Percentiles rank a stretch among this genome's conserved stretches.
These are phyloP conservation scores for Dactylella cylindrospora DNA, from an alignment of 2,329 filamentous ascomycete species.

Conservation along the genomic window DNA sequence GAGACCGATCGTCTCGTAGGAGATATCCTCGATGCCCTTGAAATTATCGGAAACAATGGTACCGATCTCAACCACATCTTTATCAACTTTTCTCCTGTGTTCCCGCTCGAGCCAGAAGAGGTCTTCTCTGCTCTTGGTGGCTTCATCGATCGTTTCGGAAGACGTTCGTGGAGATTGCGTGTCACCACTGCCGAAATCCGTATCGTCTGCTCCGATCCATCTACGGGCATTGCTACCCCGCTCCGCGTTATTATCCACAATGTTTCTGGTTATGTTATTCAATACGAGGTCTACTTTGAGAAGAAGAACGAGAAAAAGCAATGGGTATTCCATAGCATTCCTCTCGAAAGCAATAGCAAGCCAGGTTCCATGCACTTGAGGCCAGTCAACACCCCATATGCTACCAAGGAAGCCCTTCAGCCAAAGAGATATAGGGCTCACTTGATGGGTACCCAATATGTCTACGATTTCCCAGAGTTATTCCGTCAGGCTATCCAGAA, in stretches of 20 bases:
- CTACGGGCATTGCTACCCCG: slow-evolving; percentile 80
- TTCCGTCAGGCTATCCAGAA: slow-evolving; percentile 98
- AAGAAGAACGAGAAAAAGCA: slow-evolving; percentile 97
- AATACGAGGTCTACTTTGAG: slow-evolving; percentile 97
- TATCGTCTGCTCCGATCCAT: slow-evolving; percentile 91
- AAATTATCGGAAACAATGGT: slow-evolving; percentile 99
- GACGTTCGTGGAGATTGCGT: slow-evolving; percentile 91
- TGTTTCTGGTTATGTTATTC: slow-evolving; percentile 95
- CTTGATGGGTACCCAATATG: slow-evolving; percentile 97
- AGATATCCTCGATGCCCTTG: slow-evolving; percentile 93
- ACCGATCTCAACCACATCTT: slow-evolving; percentile 99
- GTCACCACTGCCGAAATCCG: slow-evolving; percentile 97
- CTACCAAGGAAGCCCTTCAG: slow-evolving; percentile 97
- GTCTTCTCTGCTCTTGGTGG: slow-evolving; percentile 90
- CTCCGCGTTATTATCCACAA: slow-evolving; percentile 96
- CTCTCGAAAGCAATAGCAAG: slow-evolving; percentile 66
- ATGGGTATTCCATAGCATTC: slow-evolving; percentile 96
- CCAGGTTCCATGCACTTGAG: slow-evolving; percentile 93
- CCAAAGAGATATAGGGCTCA: slow-evolving; percentile 99
- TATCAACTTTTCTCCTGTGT: slow-evolving; percentile 98
- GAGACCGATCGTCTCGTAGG: slow-evolving; percentile 96
- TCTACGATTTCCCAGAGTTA: slow-evolving; percentile 98
- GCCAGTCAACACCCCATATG: slow-evolving; percentile 86
- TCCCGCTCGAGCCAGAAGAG: slow-evolving; percentile 84
- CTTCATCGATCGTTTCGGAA: slow-evolving; percentile 94